Evolutionary conservation across 495 filamentous ascomycete genomes (phyloP), one percentile per base, ranked within the genome.

Genomic region (Penicilliopsis zonata): DNA sequence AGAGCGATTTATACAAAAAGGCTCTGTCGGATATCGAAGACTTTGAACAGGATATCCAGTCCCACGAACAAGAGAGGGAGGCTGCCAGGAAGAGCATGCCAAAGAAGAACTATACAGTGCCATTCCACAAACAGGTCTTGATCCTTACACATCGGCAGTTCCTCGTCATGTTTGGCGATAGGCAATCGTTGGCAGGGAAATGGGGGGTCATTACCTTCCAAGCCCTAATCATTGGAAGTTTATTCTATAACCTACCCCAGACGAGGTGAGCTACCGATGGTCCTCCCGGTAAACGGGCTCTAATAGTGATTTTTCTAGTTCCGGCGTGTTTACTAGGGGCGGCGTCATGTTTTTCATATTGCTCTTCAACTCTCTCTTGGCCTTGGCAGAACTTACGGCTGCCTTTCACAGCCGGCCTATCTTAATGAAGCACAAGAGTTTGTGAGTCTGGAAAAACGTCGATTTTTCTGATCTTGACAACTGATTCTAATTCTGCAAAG

Each of bases 401-500:
- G 71, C 78, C 2, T 88, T 87, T 42, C 50, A 65, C 3, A 73
- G 72, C 7, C 68, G 80, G 16, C 81, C 79, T 2, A 80, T 93
- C 26, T 55, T 93, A 22, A 59, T 83, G 36, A 87, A 90, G 41
- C 86, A 94, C 51, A 82, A 84, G 53, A 74, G 70, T 35, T 90
- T 65, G 60, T 64, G 30, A 41, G 60, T 35, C n/a, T 18, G 12
- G 3, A 4, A 28, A n/a, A n/a, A n/a, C n/a, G n/a, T 27, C 10
- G 10, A 27, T 27, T 27, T 13, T n/a, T 5, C 5, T 4, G n/a
- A 4, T 27, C n/a, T n/a, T 9, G n/a, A 27, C 4, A 12, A 18
- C 1, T 30, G 3, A 30, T 28, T 25, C 42, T 45, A 13, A 46
- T 28, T 17, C 2, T 13, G 1, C 26, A 13, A 9, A 64, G 63